These are phyloP conservation scores for Plantago coronopus DNA, from an alignment of 305 asterid species.

Conservation along the genomic window DNA sequence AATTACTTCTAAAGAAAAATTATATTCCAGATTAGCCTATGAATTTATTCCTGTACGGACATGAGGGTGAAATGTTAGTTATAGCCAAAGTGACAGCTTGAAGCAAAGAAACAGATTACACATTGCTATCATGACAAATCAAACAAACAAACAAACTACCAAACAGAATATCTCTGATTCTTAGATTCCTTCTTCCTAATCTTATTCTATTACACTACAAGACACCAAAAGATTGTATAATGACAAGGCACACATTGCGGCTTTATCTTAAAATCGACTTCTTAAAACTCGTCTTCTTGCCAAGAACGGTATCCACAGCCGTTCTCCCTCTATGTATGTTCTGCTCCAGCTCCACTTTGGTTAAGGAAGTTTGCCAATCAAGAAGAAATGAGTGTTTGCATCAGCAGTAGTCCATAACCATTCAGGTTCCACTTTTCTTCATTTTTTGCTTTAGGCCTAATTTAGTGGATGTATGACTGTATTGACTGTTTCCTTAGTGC, in stretches of 20 bases:
- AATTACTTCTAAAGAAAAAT: too few relatives aligned
- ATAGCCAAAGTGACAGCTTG: neutral
- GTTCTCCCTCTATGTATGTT: neutral
- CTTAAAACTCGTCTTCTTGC: neutral
- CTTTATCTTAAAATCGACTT: neutral
- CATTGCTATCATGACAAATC: neutral
- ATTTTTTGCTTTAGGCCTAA: too few relatives aligned
- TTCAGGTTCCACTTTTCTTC: neutral
- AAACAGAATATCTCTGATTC: constrained; percentile 5
- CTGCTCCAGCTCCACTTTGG: neutral
- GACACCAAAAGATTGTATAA: constrained; percentile 9
- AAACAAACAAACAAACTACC: constrained; percentile 11
- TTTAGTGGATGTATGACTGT: neutral
- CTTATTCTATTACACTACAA: constrained; percentile 10
- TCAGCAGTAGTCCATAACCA: neutral
- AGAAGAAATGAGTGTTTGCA: neutral
- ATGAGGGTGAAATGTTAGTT: neutral
- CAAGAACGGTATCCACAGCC: neutral
- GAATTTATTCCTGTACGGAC: too few relatives aligned
- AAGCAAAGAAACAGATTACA: neutral
- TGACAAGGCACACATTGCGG: constrained; percentile 23
- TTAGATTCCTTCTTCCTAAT: constrained; percentile 17
- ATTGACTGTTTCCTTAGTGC: neutral
- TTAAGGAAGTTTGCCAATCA: too few relatives aligned
- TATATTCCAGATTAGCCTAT: too few relatives aligned